Base-by-base conservation (phyloP, 805 yeast genomes). In the Tetrapisispora nanseiensis region DNA sequence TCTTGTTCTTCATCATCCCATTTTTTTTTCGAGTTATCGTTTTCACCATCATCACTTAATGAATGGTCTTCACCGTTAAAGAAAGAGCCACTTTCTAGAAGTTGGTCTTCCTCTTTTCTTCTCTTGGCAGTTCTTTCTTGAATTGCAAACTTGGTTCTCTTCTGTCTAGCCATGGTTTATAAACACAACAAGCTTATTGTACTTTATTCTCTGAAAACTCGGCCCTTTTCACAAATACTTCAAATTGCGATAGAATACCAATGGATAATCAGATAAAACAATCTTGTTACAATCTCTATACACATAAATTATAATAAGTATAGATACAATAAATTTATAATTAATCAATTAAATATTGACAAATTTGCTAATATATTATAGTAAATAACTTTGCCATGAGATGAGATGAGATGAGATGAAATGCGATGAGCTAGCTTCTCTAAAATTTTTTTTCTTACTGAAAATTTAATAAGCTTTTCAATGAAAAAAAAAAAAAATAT, bases 1-100 rank as follows among this genome's bases (percentile, higher is more conserved):
- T 77, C 89, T 54, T 79, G 84, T 52, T 85, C 94, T 45, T 75
- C 80, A 43, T 81, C 73, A n/a, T 79, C 86, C 82, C 80, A 77
- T 13, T 48, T 51, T 6, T 52, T 61, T 16, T 48, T 45, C 9
- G 15, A 7, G 22, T 45, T 36, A 15, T 40, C 39, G 32, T 33
- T 26, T 18, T 42, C 42, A 29, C 42, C 44, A 22, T 30, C 42
- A 27, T 32, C 37, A 33, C 32, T 5, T 20, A 49, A 45, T 13
- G 47, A 54, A 27, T 51, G 55, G 18, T 50, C 52, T 35, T 35
- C 38, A 22, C 50, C 56, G 13, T 52, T 40, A 18, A 55, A 51
- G 24, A 57, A 48, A 11, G 49, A 37, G 34, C 58, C 58, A 24
- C 45, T 39, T 33, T 47, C 54, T 20, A 62, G 45, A 21, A 60